Base-by-base conservation (phyloP, 306 rosid genomes). In the Medicago lupulina region DNA sequence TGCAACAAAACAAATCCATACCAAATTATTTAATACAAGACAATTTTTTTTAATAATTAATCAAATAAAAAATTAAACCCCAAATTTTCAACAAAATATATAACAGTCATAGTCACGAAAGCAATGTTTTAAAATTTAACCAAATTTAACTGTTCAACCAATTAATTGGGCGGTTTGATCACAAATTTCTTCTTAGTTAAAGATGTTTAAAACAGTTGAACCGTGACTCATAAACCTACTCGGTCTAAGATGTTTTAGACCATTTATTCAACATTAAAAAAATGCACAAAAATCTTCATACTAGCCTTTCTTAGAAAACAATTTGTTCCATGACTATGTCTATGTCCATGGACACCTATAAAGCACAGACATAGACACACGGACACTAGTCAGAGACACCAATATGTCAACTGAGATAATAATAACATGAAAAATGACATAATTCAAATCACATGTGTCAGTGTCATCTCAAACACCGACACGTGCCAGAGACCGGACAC, bases 1-100 rank as follows among this genome's bases (percentile, higher is more conserved):
- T 31, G 54, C 64, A n/a, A 61, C 3, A 68, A 83, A 49, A 49
- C 41, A 43, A 57, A 54, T 53, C 19, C 59, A 67, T 7, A 43
- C 15, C 6, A 57, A 4, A 59, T 18, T 67, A 46, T 44, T 23
- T 18, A 23, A 46, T 46, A 44, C 21, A n/a, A 63, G 9, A 62
- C 65, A 62, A 18, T 34, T 31, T 6, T 34, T n/a, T n/a, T n/a
- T n/a, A n/a, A 28, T 28, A 5, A 12, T 23, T 25, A 59, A 4
- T 34, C 11, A 3, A 13, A 28, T 15, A 63, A 19, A 21, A 3
- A 66, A 19, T 41, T 41, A 21, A 41, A 18, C 40, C 15, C 40
- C 21, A 40, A 40, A 18, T 9, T 9, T 36, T 65, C 51, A 40
- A 46, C 9, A 34, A 18, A 43, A 31, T 46, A 12, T 53, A 53